These are phyloP conservation scores for Isoetes taiwanensis DNA, from an alignment of 75 land plant species.

Conservation along the genomic window DNA sequence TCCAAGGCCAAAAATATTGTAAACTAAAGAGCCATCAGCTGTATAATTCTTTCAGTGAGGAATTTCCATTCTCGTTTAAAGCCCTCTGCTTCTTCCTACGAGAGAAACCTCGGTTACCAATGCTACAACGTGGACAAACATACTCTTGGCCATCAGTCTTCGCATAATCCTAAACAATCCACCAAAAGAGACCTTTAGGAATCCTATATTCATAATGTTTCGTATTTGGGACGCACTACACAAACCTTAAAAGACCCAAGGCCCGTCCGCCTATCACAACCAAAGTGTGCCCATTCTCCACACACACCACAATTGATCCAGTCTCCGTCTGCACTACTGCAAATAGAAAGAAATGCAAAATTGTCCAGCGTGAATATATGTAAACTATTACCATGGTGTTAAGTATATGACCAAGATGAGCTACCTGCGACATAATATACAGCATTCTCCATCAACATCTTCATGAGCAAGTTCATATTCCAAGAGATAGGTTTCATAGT, in stretches of 20 bases:
- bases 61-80: too few relatives aligned
- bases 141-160: conserved; percentile 97
- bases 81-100: too few relatives aligned
- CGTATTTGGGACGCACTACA: background rate
- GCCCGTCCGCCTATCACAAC: conserved; percentile 87
- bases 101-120: too few relatives aligned
- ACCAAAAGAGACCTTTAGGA: background rate
- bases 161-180: conserved; percentile 64
- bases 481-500: conserved; percentile 89
- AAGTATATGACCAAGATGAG: background rate
- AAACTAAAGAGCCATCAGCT: too few relatives aligned
- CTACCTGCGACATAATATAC: conserved; percentile 90
- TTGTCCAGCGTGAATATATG: background rate
- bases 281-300: conserved; percentile 99
- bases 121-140: conserved; percentile 85
- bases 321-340: conserved; percentile 96
- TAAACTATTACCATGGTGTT: background rate
- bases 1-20: too few relatives aligned
- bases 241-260: conserved; percentile 88
- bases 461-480: conserved; percentile 99
- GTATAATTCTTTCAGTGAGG: too few relatives aligned
- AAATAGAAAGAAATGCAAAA: background rate
- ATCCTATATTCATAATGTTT: background rate
- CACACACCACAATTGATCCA: conserved; percentile 98
- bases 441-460: conserved; percentile 99